Conservation (phyloP, 805 yeast genomes). For the Babjeviella inositovora region DNA sequence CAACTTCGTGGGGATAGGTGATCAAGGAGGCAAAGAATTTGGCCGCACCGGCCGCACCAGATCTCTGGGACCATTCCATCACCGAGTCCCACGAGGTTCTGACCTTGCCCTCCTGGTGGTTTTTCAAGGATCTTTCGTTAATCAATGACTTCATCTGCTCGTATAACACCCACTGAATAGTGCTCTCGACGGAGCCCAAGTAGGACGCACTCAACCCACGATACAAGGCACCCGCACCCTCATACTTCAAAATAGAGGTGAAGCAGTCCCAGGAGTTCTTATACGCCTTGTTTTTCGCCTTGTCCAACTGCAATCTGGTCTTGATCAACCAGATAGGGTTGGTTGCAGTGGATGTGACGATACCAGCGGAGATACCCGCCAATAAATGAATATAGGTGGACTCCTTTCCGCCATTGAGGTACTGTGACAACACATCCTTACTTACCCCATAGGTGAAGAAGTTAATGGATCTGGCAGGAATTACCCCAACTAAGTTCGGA, state of each 20-base stretch:
- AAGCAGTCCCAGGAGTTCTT: constrained; percentile 80
- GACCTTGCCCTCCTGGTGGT: constrained; percentile 16
- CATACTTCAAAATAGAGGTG: constrained; percentile 47
- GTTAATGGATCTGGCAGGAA: constrained; percentile 94
- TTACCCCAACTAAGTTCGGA: constrained; percentile 92
- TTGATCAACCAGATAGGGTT: constrained; percentile 97
- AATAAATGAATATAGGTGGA: constrained; percentile 72
- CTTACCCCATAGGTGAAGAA: constrained; percentile 95
- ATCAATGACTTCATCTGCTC: constrained; percentile 83
- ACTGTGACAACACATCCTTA: constrained; percentile 53
- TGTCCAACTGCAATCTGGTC: constrained; percentile 87
- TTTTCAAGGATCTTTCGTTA: constrained; percentile 23
- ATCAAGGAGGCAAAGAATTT: constrained; percentile 83
- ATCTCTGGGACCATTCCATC: constrained; percentile 86
- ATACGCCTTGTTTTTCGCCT: constrained; percentile 48
- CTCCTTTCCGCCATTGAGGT: constrained; percentile 62
- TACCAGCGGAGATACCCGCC: constrained; percentile 85
- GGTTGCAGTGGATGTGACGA: constrained; percentile 89
- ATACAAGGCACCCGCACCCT: constrained; percentile 72
- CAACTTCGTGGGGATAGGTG: constrained; percentile 96
- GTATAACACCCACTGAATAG: constrained; percentile 91
- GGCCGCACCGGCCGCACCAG: constrained; percentile 96
- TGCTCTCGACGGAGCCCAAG: constrained; percentile 83
- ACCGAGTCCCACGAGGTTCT: constrained; percentile 40
- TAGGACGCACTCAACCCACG: constrained; percentile 91